These are phyloP conservation scores for Trichoderma parareesei DNA, from an alignment of 495 filamentous ascomycete genomes.

Conservation along the genomic window DNA sequence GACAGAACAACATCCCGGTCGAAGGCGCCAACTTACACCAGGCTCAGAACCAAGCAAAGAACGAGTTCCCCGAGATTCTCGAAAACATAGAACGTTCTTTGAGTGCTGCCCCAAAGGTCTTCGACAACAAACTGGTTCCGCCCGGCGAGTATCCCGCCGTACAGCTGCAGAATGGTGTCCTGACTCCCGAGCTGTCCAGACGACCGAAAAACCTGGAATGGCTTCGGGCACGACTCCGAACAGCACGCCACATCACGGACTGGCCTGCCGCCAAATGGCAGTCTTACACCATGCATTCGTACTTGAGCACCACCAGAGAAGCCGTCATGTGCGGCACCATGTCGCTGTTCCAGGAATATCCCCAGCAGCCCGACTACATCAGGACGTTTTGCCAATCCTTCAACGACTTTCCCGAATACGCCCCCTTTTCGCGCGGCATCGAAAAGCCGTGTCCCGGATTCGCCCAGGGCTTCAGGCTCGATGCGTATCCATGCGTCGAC, in stretches of 20 bases:
- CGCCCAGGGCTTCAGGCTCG: background rate
- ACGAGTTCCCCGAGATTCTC: background rate
- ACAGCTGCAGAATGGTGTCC: background rate
- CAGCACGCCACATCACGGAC: background rate
- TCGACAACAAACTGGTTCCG: background rate
- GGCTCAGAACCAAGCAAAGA: background rate
- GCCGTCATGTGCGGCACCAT: background rate
- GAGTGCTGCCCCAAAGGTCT: background rate
- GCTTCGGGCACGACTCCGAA: background rate
- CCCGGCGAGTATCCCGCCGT: background rate
- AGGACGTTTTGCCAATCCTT: background rate
- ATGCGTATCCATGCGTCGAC: background rate
- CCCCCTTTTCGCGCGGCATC: background rate
- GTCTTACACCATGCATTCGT: background rate
- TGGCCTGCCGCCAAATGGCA: background rate
- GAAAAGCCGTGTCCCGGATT: constrained; percentile 4
- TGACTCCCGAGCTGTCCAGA: background rate
- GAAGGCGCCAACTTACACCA: background rate
- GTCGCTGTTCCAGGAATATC: background rate
- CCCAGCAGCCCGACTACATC: background rate
- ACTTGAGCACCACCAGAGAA: background rate
- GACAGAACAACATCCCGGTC: background rate
- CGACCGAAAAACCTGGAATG: background rate
- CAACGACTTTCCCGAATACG: background rate
- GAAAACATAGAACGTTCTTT: background rate